These are phyloP conservation scores for Cyclaneusma minus DNA, from an alignment of 2,329 filamentous ascomycete species.

Conservation along the genomic window DNA sequence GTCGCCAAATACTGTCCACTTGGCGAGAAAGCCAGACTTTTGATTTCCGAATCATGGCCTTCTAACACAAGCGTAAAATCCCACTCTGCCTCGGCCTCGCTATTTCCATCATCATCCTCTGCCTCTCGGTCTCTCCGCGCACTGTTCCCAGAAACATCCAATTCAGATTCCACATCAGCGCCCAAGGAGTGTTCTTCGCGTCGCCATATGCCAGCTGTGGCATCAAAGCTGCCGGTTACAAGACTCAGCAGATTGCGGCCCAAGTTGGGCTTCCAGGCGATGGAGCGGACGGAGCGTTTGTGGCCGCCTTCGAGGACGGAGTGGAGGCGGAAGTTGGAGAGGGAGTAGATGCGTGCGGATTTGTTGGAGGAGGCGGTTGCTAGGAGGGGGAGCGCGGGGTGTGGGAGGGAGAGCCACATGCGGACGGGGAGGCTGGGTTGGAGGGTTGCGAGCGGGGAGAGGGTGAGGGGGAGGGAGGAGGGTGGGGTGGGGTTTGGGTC, in stretches of 20 bases:
- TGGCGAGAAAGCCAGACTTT: constrained; percentile 60
- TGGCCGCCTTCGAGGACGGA: constrained; percentile 75
- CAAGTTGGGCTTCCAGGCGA: constrained; percentile 72
- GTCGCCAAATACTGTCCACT: constrained; percentile 71
- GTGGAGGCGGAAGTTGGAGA: constrained; percentile 64
- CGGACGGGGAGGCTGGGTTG: constrained; percentile 48
- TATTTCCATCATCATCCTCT: constrained; percentile 22
- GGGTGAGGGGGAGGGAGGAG: too few relatives aligned
- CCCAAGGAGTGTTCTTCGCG: constrained; percentile 31
- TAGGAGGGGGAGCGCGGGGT: constrained; percentile 74
- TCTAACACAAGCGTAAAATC: constrained; percentile 84
- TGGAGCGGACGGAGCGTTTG: constrained; percentile 72
- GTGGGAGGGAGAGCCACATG: constrained; percentile 73
- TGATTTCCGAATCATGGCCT: constrained; percentile 89
- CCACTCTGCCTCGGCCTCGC: constrained; percentile 66
- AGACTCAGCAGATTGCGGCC: constrained; percentile 53
- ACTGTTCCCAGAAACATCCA: constrained; percentile 5
- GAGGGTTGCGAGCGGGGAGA: constrained; percentile 33
- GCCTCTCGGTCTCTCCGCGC: constrained; percentile 7
- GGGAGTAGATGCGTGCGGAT: constrained; percentile 76
- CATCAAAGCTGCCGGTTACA: constrained; percentile 87
- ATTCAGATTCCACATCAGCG: constrained; percentile 17
- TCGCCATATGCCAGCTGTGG: constrained; percentile 74
- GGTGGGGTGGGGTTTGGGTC: too few relatives aligned
- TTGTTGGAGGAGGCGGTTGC: constrained; percentile 81